Conservation (phyloP, 78 protist species). For the Dictyostelium brefeldianum region DNA sequence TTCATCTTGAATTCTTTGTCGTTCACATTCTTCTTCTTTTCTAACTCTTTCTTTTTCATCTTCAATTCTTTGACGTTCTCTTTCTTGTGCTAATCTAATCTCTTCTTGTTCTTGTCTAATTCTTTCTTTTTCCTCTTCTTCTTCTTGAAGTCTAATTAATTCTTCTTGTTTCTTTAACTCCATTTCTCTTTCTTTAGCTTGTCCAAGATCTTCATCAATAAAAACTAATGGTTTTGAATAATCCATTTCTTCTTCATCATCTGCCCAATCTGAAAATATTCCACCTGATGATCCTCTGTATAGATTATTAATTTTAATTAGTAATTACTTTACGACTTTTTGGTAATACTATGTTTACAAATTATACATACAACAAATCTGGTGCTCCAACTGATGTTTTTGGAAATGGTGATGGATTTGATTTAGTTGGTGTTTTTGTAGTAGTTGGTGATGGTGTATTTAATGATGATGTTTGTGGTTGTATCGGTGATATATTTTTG, state of each 20-base stretch:
- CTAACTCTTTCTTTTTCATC: constrained; percentile 35
- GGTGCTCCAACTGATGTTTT: not conserved
- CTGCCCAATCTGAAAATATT: constrained; percentile 60
- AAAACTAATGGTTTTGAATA: constrained; percentile 75
- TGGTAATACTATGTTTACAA: not conserved
- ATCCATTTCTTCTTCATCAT: constrained; percentile 73
- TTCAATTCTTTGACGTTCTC: constrained; percentile 19
- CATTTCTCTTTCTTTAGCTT: constrained; percentile 51
- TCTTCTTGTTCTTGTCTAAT: constrained; percentile 21
- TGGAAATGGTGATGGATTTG: not conserved
- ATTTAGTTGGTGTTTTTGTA: not conserved
- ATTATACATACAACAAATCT: not conserved
- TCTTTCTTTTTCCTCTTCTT: constrained; percentile 36
- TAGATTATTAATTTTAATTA: not conserved
- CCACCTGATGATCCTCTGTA: not conserved
- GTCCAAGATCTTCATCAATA: constrained; percentile 66
- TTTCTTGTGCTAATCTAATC: constrained; percentile 10
- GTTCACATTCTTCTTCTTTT: constrained; percentile 7
- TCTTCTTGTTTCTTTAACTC: constrained; percentile 50
- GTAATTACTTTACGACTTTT: not conserved
- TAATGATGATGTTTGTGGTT: not conserved
- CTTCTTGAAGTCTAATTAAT: constrained; percentile 7
- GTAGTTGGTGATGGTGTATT: not conserved
- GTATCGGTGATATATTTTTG: too few relatives aligned
- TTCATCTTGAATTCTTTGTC: constrained; percentile 19